These are phyloP conservation scores for Rhododendron mucronatum DNA, from an alignment of 148 eudicot species.

Conservation along the genomic window DNA sequence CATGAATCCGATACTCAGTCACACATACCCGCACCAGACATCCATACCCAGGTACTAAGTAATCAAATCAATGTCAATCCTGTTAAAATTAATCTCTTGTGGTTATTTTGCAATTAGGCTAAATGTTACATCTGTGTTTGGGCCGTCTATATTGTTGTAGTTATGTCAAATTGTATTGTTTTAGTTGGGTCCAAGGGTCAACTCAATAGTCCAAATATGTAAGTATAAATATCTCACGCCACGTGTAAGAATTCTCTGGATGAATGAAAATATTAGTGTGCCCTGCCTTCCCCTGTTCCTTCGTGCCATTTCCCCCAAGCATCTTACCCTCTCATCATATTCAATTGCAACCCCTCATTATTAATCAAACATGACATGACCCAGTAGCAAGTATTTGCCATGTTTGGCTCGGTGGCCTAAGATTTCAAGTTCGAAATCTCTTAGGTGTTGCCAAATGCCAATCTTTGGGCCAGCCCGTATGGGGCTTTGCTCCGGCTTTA, in stretches of 20 bases:
- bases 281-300: neutral
- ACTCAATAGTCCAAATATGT: neutral
- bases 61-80: too few relatives aligned
- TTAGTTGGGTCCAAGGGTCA: neutral
- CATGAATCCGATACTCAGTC: neutral
- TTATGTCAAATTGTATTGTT: neutral
- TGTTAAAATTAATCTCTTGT: neutral
- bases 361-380: too few relatives aligned
- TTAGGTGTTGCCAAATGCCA: too few relatives aligned
- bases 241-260: neutral
- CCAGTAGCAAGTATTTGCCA: too few relatives aligned
- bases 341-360: too few relatives aligned
- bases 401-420: too few relatives aligned
- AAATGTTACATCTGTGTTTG: neutral
- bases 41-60: neutral
- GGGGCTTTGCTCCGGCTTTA: too few relatives aligned
- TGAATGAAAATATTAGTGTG: neutral
- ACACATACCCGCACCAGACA: neutral
- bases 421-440: too few relatives aligned
- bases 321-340: too few relatives aligned
- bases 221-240: neutral
- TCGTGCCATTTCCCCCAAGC: neutral
- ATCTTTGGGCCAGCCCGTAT: too few relatives aligned
- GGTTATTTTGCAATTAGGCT: neutral
- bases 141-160: neutral